phyloP scores from a whole-genome alignment of 441 rosid species.

The Populus hybrid region DNA sequence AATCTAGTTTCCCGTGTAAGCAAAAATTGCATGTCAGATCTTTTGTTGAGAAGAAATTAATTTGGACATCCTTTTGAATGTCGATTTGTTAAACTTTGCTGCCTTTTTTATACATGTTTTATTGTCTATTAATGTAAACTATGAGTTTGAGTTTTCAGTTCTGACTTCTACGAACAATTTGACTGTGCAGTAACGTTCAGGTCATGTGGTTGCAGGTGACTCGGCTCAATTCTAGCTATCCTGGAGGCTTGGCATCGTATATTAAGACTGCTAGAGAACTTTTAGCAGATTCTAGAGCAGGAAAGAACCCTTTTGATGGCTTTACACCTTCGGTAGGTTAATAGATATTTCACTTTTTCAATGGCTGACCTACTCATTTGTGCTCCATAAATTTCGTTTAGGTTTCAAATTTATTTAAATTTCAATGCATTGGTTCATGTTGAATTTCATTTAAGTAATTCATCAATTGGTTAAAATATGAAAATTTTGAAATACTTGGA shows the following conservation, averaged over 20 bases:
- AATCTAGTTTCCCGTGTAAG: not conserved
- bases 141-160: not conserved
- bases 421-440: not conserved
- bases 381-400: not conserved
- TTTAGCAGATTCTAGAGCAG: slow-evolving; percentile 81
- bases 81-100: not conserved
- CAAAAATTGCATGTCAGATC: not conserved
- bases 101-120: not conserved
- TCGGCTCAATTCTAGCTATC: slow-evolving; percentile 75
- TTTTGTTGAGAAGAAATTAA: not conserved
- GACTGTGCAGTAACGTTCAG: not conserved
- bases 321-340: slow-evolving; percentile 83
- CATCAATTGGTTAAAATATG: not conserved
- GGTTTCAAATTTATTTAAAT: not conserved
- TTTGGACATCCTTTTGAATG: not conserved
- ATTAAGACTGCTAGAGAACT: slow-evolving; percentile 77
- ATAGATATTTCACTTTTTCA: not conserved
- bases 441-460: not conserved
- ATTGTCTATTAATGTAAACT: not conserved
- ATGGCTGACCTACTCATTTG: not conserved
- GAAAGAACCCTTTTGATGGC: slow-evolving; percentile 96
- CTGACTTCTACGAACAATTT: not conserved
- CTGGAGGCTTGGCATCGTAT: slow-evolving; percentile 77
- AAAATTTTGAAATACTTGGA: not conserved
- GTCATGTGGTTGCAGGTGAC: slow-evolving; percentile 43